Percentiles rank a stretch among this genome's conserved stretches.
These are phyloP conservation scores for Aspergillus steynii DNA, from an alignment of 495 filamentous ascomycete species.

Conservation along the genomic window DNA sequence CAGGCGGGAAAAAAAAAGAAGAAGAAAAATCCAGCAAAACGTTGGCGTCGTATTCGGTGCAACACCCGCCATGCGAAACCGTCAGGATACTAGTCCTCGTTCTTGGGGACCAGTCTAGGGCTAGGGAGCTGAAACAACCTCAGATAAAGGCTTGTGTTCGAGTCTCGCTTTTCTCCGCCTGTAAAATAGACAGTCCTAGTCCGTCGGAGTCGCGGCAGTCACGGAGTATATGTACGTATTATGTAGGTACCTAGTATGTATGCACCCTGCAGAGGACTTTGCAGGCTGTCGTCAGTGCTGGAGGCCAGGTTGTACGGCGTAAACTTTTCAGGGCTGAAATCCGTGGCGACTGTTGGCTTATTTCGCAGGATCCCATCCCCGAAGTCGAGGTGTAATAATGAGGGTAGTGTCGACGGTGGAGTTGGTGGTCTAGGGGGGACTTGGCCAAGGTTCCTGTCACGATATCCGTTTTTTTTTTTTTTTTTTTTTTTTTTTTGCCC, in stretches of 20 bases:
- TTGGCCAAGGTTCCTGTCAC: conserved; percentile 10
- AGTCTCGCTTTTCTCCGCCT: conserved; percentile 8
- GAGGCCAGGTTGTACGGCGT: background rate
- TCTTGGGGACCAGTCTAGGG: background rate
- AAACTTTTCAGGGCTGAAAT: background rate
- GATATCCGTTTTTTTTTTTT: conserved; percentile 6
- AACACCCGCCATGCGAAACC: background rate
- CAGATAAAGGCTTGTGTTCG: background rate
- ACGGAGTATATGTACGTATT: background rate
- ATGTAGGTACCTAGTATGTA: background rate
- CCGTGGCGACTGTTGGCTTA: background rate
- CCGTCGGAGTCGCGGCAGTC: conserved; percentile 4
- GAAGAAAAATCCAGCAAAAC: background rate
- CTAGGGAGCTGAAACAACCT: background rate
- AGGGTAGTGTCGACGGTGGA: background rate
- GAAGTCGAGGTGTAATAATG: background rate
- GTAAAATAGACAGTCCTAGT: conserved; percentile 5
- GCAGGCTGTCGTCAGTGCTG: background rate
- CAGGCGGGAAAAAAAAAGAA: background rate
- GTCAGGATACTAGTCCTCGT: background rate
- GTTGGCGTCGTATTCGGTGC: background rate
- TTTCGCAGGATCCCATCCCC: background rate
- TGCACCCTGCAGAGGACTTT: background rate
- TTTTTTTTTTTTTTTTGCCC: conserved; percentile 14
- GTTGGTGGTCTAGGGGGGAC: conserved; percentile 3